Conservation (phyloP, 306 rosid genomes). For the Crotalaria pallida region DNA sequence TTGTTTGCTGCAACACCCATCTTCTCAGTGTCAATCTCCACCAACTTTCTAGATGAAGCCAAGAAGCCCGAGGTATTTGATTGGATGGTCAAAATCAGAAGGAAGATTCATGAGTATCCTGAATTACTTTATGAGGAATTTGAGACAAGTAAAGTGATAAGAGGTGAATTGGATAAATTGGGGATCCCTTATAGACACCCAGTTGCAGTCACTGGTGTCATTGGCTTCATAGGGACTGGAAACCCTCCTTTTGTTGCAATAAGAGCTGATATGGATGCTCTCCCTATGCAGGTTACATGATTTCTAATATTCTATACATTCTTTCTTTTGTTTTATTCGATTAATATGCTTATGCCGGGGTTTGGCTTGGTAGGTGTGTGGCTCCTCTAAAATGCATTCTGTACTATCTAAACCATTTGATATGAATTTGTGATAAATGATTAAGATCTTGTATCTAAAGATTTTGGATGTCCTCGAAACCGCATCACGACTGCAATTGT, state of each 20-base stretch:
- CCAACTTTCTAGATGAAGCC: conserved; percentile 50
- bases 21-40: neutral
- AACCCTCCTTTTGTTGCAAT: conserved; percentile 77
- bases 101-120: conserved; percentile 81
- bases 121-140: conserved; percentile 76
- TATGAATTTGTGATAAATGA: too few relatives aligned
- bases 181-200: conserved; percentile 61
- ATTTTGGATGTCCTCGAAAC: too few relatives aligned
- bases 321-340: neutral
- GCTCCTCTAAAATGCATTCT: too few relatives aligned
- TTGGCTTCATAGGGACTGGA: conserved; percentile 69
- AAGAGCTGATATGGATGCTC: conserved; percentile 99
- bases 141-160: conserved; percentile 66
- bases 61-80: conserved; percentile 45
- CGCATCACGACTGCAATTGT: too few relatives aligned
- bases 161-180: conserved; percentile 62
- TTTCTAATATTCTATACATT: neutral
- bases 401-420: too few relatives aligned
- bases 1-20: conserved; percentile 23
- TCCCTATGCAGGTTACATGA: conserved; percentile 56
- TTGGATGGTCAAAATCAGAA: conserved; percentile 82
- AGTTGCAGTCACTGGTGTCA: conserved; percentile 65
- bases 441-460: too few relatives aligned
- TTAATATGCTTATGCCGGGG: neutral
- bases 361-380: too few relatives aligned